Percentiles rank a stretch among this genome's conserved stretches.
These are phyloP conservation scores for Fusarium sp. DNA, from an alignment of 2,329 filamentous ascomycete species.

Conservation along the genomic window DNA sequence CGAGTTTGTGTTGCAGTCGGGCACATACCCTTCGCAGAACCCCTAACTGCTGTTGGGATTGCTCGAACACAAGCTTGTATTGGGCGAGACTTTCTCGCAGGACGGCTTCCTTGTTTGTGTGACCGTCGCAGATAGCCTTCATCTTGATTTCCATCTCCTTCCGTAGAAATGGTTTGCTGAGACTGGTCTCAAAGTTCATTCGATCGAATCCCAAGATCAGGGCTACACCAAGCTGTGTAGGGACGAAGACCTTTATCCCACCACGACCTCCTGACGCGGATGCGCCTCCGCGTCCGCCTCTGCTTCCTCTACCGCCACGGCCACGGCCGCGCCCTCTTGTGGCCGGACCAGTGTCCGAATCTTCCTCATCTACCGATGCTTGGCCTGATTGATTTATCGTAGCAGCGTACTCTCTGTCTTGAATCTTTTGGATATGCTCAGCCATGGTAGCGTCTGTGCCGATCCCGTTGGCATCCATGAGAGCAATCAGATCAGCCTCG, in stretches of 20 bases:
- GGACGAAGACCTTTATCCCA: constrained; percentile 86
- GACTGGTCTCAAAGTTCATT: constrained; percentile 90
- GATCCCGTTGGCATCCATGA: constrained; percentile 99
- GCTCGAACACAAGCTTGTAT: constrained; percentile 87
- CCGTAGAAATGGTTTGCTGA: constrained; percentile 94
- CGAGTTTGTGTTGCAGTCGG: constrained; percentile 1
- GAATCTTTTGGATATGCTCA: constrained; percentile 96
- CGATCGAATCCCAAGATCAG: constrained; percentile 94
- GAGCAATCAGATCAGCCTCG: constrained; percentile 91
- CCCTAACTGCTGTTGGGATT: constrained; percentile 80
- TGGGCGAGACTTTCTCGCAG: constrained; percentile 85
- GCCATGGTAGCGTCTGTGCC: constrained; percentile 99
- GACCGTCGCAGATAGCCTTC: constrained; percentile 95
- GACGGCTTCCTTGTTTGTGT: constrained; percentile 77
- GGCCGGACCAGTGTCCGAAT: constrained; percentile 51
- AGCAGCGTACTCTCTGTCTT: constrained; percentile 86
- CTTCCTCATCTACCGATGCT: constrained; percentile 53
- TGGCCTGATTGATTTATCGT: constrained; percentile 62
- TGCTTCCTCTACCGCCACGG: constrained; percentile 56
- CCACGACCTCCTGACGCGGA: constrained; percentile 58
- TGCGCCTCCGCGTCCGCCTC: constrained; percentile 54
- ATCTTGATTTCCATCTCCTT: constrained; percentile 99
- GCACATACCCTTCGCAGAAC: constrained; percentile 69
- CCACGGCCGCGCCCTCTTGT: constrained; percentile 62
- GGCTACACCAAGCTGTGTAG: constrained; percentile 89